These are phyloP conservation scores for Paramecium sexaurelia DNA, from an alignment of 73 alveolate species.

Conservation along the genomic window DNA sequence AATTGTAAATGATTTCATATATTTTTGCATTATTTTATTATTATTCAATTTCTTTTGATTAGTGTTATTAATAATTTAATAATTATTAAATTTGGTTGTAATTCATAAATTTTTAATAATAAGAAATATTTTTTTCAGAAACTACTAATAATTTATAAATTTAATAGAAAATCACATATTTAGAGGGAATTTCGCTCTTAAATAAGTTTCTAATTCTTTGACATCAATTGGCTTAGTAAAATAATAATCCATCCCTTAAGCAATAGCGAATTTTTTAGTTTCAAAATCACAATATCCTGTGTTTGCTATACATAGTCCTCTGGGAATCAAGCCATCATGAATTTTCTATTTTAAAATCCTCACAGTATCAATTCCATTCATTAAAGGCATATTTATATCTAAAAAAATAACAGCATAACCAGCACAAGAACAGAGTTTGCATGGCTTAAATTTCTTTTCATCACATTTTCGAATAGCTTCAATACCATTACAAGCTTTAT, in stretches of 20 bases:
- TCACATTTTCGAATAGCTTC: background rate
- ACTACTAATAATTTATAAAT: too few species aligned
- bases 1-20: too few species aligned
- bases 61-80: too few species aligned
- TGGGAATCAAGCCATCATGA: background rate
- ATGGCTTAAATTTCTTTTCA: background rate
- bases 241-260: conserved; percentile 13
- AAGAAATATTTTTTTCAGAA: too few species aligned
- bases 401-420: conserved; percentile 1
- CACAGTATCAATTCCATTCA: conserved; percentile 31
- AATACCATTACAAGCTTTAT: conserved; percentile 5
- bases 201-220: background rate
- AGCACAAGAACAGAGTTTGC: background rate
- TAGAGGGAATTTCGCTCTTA: background rate
- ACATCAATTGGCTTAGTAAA: background rate
- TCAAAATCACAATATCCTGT: conserved; percentile 48
- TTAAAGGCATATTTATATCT: conserved; percentile 43
- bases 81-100: too few species aligned
- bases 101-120: too few species aligned
- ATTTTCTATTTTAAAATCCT: background rate
- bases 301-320: conserved; percentile 2
- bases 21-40: too few species aligned
- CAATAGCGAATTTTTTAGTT: background rate
- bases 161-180: background rate
- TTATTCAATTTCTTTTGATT: too few species aligned